Evolutionary conservation across 2,329 filamentous ascomycete species (phyloP), one percentile per base, ranked within the genome.

Genomic region (Pseudocercospora vitis): DNA sequence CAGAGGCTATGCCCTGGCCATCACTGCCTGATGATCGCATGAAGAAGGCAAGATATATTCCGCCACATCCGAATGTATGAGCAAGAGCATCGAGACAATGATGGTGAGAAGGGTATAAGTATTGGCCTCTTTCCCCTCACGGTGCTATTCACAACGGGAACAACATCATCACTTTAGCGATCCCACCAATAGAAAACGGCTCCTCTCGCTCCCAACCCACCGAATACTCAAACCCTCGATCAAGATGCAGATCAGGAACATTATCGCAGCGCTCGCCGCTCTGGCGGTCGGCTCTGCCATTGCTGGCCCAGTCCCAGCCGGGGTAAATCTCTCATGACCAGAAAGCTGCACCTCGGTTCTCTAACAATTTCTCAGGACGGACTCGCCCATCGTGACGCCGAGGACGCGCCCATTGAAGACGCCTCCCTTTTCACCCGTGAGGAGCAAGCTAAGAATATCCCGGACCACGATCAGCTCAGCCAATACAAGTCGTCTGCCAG

Each of bases 231-330:
- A 35, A 50, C 26, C 14, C 19, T 35, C 28, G 9, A n/a, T 46
- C 40, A 46, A 28, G 4, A 52, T 55, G 47, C 47, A 55, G 31
- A 50, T 55, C 52, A 55, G 47, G 47, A 29, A 46, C 47, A 50
- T 50, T 18, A 44, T 47, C 37, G 52, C 52, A 28, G 46, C 52
- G 24, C 11, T 55, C 18, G 52, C 48, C 33, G 52, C 47, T n/a
- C 40, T 55, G 21, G 42, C 40, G n/a, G 39, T 55, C 32, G 52
- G 40, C 48, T 47, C 47, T 29, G 52, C 52, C 21, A 54, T 54
- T 24, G 46, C 52, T 46, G 48, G 48, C 23, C 52, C 52, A 24
- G 23, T 55, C n/a, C 52, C 52, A 40, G 37, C 24, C n/a, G 35
- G 18, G 6, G 35, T 39, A 3, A 39, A 18, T 39, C n/a, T n/a